phyloP scores from a whole-genome alignment of 75 land plant species.

The Adiantum capillusveneris region DNA sequence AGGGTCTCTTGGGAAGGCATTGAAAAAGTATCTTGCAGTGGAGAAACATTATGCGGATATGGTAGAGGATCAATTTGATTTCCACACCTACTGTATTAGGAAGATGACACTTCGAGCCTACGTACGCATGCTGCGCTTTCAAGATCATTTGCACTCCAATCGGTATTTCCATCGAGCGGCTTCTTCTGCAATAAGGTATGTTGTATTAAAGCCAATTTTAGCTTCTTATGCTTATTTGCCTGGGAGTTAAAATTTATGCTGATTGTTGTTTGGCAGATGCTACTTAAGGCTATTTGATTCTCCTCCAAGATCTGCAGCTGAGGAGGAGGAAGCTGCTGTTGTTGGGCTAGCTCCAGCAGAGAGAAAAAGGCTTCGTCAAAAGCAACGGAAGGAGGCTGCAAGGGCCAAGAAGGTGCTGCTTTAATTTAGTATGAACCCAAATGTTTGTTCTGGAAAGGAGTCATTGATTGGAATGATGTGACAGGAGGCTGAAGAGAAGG shows the following conservation, averaged over 20 bases:
- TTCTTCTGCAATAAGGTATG: slow-evolving; percentile 77
- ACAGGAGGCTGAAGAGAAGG: slow-evolving; percentile 86
- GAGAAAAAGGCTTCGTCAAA: slow-evolving; percentile 78
- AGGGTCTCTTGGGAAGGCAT: slow-evolving; percentile 81
- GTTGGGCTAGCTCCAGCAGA: slow-evolving; percentile 72
- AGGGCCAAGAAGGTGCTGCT: slow-evolving; percentile 87
- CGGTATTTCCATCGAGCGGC: slow-evolving; percentile 90
- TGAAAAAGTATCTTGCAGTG: slow-evolving; percentile 92
- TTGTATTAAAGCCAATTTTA: too few species aligned
- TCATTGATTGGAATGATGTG: too few species aligned
- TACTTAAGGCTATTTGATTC: slow-evolving; percentile 79
- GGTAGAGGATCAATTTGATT: slow-evolving; percentile 97
- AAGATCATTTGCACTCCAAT: slow-evolving; percentile 87
- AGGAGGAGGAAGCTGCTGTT: slow-evolving; percentile 72
- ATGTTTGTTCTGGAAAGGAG: too few species aligned
- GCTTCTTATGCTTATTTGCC: too few species aligned
- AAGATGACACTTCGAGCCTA: slow-evolving; percentile 97
- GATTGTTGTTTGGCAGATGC: slow-evolving; percentile 57
- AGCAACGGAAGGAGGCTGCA: slow-evolving; percentile 81
- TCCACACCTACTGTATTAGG: slow-evolving; percentile 93
- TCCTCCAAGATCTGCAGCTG: slow-evolving; percentile 65
- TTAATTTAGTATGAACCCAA: too few species aligned
- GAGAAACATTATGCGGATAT: slow-evolving; percentile 98
- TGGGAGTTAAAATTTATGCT: too few species aligned
- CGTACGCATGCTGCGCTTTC: slow-evolving; percentile 88